A percentile compares a stretch with the other conserved stretches of the same genome.
Evolutionary conservation across 805 yeast genomes (phyloP).

Genomic region (Kuraishia hungarica): DNA sequence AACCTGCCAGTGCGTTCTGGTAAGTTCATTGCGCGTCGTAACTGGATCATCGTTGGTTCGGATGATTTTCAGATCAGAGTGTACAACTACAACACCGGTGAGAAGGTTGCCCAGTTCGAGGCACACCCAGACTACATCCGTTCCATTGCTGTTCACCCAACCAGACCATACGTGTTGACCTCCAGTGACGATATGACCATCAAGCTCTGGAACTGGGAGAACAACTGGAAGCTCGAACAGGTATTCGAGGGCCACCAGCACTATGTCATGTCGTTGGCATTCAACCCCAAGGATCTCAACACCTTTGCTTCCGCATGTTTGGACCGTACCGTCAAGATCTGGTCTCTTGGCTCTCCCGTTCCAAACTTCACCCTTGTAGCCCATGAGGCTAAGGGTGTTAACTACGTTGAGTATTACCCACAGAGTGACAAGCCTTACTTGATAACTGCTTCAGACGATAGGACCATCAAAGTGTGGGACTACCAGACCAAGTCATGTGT

Average conservation of each 20-base stretch:
- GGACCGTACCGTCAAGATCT: slow-evolving; percentile 92
- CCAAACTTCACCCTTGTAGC: slow-evolving; percentile 92
- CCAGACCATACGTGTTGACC: slow-evolving; percentile 81
- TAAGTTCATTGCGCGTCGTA: slow-evolving; percentile 88
- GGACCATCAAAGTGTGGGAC: slow-evolving; percentile 87
- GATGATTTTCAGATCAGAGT: slow-evolving; percentile 95
- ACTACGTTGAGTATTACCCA: slow-evolving; percentile 94
- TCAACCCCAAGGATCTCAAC: slow-evolving; percentile 95
- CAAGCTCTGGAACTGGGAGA: slow-evolving; percentile 97
- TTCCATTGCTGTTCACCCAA: slow-evolving; percentile 88
- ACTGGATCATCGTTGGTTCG: slow-evolving; percentile 94
- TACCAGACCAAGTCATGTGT: slow-evolving; percentile 95
- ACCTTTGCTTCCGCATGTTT: slow-evolving; percentile 96
- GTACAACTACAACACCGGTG: slow-evolving; percentile 92
- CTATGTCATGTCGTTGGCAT: slow-evolving; percentile 88
- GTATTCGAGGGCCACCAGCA: slow-evolving; percentile 93
- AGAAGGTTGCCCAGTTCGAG: slow-evolving; percentile 89
- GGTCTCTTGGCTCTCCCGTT: slow-evolving; percentile 82
- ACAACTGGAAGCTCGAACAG: slow-evolving; percentile 83
- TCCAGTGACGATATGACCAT: slow-evolving; percentile 89
- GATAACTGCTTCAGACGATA: slow-evolving; percentile 86
- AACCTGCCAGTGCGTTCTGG: slow-evolving; percentile 96
- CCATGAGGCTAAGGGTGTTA: slow-evolving; percentile 90
- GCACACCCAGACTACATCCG: slow-evolving; percentile 98
- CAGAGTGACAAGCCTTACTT: slow-evolving; percentile 95